Evolutionary conservation across 768 basidiomycete species (phyloP), one percentile per base, ranked within the genome.

Genomic region (Suillus hirtellus): DNA sequence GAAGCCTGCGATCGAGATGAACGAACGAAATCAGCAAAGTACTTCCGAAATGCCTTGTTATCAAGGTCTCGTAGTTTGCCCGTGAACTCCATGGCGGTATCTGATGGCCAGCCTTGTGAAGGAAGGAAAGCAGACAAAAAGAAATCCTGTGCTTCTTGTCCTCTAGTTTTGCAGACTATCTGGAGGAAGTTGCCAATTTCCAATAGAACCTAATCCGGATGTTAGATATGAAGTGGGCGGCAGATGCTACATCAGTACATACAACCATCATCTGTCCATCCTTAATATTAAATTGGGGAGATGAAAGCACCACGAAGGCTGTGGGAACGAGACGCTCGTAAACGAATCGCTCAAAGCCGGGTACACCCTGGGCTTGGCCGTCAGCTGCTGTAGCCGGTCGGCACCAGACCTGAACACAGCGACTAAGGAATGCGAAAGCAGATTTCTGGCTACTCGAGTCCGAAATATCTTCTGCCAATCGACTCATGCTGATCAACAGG

Each of bases 301-400:
- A 79, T 12, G 92, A 88, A 1, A 94, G 86, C 4, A 98, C 86
- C 9, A 87, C 83, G 75, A 99, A 97, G 27, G 89, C 89, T 2
- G 86, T 79, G 12, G 94, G 92, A 59, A 99, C 80, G 40, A 96
- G 76, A 14, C 88, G 85, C 65, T 95, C 90, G 70, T 99, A 99
- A 37, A 96, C 84, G 73, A 96, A 96, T 15, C 86, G 84, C 68
- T 98, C 95, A 68, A 97, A 98, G 1, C 96, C 96, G 12, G 95
- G 94, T 50, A 99, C 76, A 12, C 81, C 77, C 31, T 68, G 69
- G 17, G 79, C 78, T 24, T 81, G 75, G 2, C 69, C 66, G 2
- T 71, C 52, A 27, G 71, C 59, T 34, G 77, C 66, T 46, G 77
- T 70, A 54, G 76, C 72, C 27, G 83, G 82, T 62, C 84, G 86